Conservation (phyloP, 2,329 filamentous ascomycete genomes). For the Apiospora koreana region DNA sequence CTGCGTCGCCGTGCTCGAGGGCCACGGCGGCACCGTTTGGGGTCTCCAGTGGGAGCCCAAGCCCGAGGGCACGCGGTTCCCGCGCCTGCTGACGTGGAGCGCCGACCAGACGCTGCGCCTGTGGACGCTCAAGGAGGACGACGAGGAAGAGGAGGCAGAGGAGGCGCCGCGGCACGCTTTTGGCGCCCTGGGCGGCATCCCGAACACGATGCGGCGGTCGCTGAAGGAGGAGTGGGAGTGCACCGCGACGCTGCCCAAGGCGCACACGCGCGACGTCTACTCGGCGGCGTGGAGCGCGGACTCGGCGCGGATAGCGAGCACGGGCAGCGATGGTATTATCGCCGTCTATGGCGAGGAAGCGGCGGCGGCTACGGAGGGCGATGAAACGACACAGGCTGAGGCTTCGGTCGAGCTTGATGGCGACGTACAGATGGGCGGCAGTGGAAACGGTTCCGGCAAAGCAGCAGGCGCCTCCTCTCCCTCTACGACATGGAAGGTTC, state of each 20-base stretch:
- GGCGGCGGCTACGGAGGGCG: constrained; percentile 18
- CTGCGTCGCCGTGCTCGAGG: constrained; percentile 78
- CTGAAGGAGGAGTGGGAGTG: constrained; percentile 84
- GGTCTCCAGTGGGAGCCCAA: constrained; percentile 70
- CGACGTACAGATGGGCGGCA: constrained; percentile 31
- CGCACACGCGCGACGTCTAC: constrained; percentile 82
- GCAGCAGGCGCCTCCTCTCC: constrained; percentile 23
- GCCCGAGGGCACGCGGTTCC: constrained; percentile 45
- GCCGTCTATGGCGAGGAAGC: constrained; percentile 67
- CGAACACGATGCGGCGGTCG: constrained; percentile 83
- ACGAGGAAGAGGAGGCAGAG: constrained; percentile 42
- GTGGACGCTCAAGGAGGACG: constrained; percentile 68
- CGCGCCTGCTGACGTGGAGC: constrained; percentile 77
- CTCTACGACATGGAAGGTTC: constrained; percentile 66
- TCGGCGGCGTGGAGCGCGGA: constrained; percentile 79
- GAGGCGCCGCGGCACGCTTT: constrained; percentile 33
- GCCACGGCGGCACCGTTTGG: constrained; percentile 89
- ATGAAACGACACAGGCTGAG: constrained; percentile 22
- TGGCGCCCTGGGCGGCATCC: constrained; percentile 61
- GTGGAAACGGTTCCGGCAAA: constrained; percentile 20
- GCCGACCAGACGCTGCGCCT: constrained; percentile 80
- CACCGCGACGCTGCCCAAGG: constrained; percentile 71
- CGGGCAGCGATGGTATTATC: constrained; percentile 82
- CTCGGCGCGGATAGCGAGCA: constrained; percentile 80
- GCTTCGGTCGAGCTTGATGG: constrained; percentile 32